Evolutionary conservation across 768 basidiomycete species (phyloP), one percentile per base, ranked within the genome.

Genomic region (Boletus tomentosulus): DNA sequence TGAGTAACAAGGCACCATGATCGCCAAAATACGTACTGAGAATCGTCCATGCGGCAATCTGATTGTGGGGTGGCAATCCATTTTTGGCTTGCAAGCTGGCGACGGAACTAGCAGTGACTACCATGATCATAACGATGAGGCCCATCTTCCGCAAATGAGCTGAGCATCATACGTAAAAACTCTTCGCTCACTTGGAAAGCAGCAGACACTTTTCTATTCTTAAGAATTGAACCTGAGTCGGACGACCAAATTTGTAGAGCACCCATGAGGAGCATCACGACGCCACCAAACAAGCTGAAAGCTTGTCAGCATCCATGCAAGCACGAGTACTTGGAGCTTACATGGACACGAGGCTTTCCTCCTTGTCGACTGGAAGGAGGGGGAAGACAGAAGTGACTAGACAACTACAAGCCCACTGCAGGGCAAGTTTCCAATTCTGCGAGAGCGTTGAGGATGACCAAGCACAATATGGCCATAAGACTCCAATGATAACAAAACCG

Each of bases 291-390:
- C 48, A 79, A 54, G 50, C 82, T 84, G 46, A 4, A 31, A 42
- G 50, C 22, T 24, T 24, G 28, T 67, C 24, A 72, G 47, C 2
- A 28, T 24, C 19, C 39, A 45, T 11, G 15, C 15, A 43, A 44
- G 12, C 4, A 12, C 12, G 28, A 45, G 37, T 16, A n/a, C 10
- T n/a, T 12, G 6, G 43, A 8, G 73, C 83, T 63, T 52, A 90
- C 91, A 92, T 84, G 3, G 75, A 63, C 1, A 61, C 25, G 22
- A 86, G 53, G 56, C 73, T 83, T 68, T 92, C 91, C 24, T 73
- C 70, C 63, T 89, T 87, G 54, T 92, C 83, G 3, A 92, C 87
- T 8, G 80, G 72, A 27, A 92, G 75, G 27, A 88, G 65, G 0
- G 90, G 89, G 61, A 92, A 93, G 3, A 89, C 59, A 0, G 78